These are phyloP conservation scores for Poa annua DNA, from an alignment of 176 grass and related monocot species.

Conservation along the genomic window DNA sequence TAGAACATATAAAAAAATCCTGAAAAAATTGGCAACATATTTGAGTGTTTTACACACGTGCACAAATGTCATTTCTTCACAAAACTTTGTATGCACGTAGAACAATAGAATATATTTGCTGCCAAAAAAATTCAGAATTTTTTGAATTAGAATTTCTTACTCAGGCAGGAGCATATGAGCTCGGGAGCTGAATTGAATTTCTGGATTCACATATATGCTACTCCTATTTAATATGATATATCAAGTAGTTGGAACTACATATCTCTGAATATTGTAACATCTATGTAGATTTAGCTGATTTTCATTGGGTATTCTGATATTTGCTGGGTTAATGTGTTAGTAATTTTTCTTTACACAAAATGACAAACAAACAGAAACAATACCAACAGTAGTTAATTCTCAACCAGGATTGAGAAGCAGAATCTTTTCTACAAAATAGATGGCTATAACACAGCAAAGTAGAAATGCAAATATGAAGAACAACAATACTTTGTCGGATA, in stretches of 20 bases:
- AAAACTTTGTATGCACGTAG: no score
- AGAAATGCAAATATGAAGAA: constrained; percentile 6
- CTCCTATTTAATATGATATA: not conserved
- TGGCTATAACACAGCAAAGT: not conserved
- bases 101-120: no score
- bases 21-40: no score
- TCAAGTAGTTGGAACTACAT: constrained; percentile 2
- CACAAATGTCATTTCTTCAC: no score
- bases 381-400: not conserved
- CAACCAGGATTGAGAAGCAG: constrained; percentile 10
- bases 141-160: no score
- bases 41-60: no score
- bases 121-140: no score
- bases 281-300: not conserved
- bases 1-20: no score
- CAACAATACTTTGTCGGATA: not conserved
- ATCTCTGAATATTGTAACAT: not conserved
- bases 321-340: not conserved
- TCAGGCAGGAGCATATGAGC: no score
- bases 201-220: not conserved
- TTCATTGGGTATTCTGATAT: not conserved
- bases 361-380: not conserved
- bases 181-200: not conserved
- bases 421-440: constrained; percentile 13
- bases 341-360: not conserved